A percentile compares a stretch with the other conserved stretches of the same genome.
Evolutionary conservation across 2,329 filamentous ascomycete species (phyloP).

Genomic region (Grosmannia penicillata): DNA sequence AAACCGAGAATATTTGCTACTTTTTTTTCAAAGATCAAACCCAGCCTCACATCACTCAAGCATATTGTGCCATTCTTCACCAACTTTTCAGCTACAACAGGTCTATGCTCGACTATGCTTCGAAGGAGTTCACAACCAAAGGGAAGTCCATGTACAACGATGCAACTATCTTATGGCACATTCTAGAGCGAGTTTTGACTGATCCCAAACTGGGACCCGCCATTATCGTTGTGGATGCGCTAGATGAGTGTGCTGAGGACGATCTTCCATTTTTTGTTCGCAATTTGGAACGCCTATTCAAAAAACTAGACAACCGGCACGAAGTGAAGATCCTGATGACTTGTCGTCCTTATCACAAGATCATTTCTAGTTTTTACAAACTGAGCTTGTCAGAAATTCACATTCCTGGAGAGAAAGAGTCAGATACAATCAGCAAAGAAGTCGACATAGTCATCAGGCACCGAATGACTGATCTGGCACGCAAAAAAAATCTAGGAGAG

Average conservation of each 20-base stretch:
- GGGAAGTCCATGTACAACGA: conserved; percentile 14
- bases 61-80: conserved; percentile 25
- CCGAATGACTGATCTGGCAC: background rate
- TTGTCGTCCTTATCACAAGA: background rate
- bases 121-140: conserved; percentile 12
- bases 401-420: background rate
- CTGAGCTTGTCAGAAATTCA: background rate
- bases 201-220: conserved; percentile 16
- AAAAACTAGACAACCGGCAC: background rate
- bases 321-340: background rate
- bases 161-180: conserved; percentile 17
- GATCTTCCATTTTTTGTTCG: background rate
- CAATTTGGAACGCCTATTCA: background rate
- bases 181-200: conserved; percentile 15
- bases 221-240: conserved; percentile 22
- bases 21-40: conserved; percentile 28
- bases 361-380: background rate
- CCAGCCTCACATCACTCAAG: conserved; percentile 19
- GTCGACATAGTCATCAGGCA: background rate
- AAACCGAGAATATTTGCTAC: conserved; percentile 18
- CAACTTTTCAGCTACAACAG: conserved; percentile 20
- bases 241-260: conserved; percentile 17
- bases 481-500: background rate
- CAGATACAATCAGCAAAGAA: background rate
- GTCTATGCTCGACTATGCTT: conserved; percentile 18